Evolutionary conservation across 108 stramenopile genomes (phyloP).

Genomic region (Nannochloropsis gaditana): DNA sequence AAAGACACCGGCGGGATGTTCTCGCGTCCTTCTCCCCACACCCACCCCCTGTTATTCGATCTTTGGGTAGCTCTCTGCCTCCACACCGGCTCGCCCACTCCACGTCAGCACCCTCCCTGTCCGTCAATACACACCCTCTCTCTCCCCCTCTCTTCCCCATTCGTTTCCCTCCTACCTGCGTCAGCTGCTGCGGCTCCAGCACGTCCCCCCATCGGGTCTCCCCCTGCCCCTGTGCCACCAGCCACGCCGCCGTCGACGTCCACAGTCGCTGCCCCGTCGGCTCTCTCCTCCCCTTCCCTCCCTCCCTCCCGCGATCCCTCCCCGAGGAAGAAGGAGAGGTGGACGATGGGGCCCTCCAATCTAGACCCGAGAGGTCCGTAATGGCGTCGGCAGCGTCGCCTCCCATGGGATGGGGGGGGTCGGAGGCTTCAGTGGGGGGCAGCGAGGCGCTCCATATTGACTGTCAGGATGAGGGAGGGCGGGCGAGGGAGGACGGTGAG

Average conservation of each 20-base stretch:
- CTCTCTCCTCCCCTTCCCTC: not conserved
- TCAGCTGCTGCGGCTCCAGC: not conserved
- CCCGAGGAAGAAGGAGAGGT: not conserved
- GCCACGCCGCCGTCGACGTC: not conserved
- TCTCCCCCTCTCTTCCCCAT: not conserved
- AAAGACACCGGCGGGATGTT: not conserved
- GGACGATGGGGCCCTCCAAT: not conserved
- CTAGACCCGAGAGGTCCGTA: not conserved
- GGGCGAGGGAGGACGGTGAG: not conserved
- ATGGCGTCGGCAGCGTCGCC: not conserved
- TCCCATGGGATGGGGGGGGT: too few species aligned
- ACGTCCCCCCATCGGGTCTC: not conserved
- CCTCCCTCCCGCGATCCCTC: not conserved
- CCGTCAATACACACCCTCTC: not conserved
- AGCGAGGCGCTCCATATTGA: not conserved
- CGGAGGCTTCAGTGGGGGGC: not conserved
- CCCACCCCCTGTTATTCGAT: too few species aligned
- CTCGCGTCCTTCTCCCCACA: too few species aligned
- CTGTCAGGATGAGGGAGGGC: not conserved
- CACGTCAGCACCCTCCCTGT: too few species aligned
- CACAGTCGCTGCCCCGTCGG: constrained; percentile 10
- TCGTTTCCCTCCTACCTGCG: not conserved
- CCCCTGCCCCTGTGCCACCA: not conserved
- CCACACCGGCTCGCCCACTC: too few species aligned
- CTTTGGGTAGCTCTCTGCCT: too few species aligned